phyloP scores from a whole-genome alignment of 768 basidiomycete species.

The Ramaria rubella region DNA sequence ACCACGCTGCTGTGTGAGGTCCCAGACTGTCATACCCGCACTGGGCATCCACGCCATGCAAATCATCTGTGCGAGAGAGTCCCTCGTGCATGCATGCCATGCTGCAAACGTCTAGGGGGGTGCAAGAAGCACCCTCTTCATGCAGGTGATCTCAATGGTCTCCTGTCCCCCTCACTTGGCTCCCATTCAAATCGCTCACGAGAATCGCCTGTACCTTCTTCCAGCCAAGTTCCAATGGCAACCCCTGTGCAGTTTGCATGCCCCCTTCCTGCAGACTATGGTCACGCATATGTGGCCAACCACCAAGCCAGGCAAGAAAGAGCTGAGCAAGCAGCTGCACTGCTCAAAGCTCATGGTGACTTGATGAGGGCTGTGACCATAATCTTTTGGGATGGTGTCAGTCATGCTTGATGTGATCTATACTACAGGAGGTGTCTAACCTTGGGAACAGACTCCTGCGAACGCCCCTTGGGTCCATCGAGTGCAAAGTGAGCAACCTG shows the following conservation, averaged over 20 bases:
- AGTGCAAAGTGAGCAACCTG: no score
- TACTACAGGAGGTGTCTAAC: no score
- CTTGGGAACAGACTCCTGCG: no score
- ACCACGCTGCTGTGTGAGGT: not conserved
- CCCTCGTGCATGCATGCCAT: not conserved
- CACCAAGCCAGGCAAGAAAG: not conserved
- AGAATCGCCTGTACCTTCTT: not conserved
- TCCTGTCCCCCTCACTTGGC: not conserved
- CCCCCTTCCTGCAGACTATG: not conserved
- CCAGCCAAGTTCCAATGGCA: not conserved
- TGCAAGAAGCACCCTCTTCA: not conserved
- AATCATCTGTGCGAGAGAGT: not conserved
- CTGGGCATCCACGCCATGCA: not conserved
- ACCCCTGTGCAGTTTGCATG: not conserved
- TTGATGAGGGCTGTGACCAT: not conserved
- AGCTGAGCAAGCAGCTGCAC: not conserved
- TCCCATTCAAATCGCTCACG: no score
- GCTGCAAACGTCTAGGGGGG: not conserved
- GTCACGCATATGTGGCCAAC: not conserved
- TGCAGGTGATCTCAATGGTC: not conserved
- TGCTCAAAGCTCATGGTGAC: not conserved
- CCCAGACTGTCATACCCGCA: not conserved
- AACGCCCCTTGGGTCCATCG: no score
- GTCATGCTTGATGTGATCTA: no score
- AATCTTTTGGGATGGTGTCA: not conserved